Conservation (phyloP, 768 basidiomycete genomes). For the Tubosaeta sp. region DNA sequence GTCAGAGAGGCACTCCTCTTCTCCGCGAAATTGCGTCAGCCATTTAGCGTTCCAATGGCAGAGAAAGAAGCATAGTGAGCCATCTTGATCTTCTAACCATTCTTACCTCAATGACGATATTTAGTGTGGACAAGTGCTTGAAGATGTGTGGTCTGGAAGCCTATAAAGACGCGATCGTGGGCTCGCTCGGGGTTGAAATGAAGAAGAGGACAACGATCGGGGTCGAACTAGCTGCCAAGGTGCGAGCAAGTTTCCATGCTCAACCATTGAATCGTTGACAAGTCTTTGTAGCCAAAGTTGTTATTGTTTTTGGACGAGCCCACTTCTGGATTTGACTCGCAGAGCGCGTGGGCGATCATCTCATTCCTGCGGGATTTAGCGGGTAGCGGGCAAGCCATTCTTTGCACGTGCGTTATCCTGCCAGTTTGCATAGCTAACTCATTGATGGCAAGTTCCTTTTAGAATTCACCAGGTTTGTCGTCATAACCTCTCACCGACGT, state of each 20-base stretch:
- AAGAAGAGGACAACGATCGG: conserved; percentile 83
- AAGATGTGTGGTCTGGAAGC: conserved; percentile 62
- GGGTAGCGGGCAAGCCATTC: conserved; percentile 77
- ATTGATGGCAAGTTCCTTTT: not conserved
- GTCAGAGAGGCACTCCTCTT: conserved; percentile 78
- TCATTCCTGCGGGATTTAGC: conserved; percentile 73
- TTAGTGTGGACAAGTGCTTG: conserved; percentile 51
- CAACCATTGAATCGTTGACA: not conserved
- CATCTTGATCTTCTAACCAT: not conserved
- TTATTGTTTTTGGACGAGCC: conserved; percentile 88
- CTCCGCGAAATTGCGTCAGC: conserved; percentile 79
- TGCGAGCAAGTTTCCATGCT: conserved; percentile 3
- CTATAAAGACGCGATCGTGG: conserved; percentile 65
- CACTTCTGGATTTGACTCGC: conserved; percentile 83
- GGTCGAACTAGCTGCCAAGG: conserved; percentile 82
- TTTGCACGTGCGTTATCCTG: conserved; percentile 63
- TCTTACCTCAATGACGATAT: not conserved
- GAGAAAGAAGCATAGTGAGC: conserved; percentile 82
- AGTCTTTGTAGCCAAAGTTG: conserved; percentile 56
- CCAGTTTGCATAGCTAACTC: no score
- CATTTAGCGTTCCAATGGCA: conserved; percentile 50
- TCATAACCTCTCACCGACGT: no score
- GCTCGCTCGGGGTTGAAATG: conserved; percentile 63
- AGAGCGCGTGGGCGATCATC: conserved; percentile 82
- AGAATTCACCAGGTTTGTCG: conserved; percentile 40